Percentiles rank a stretch among this genome's conserved stretches.
Evolutionary conservation across 108 stramenopile genomes (phyloP).

Genomic region (Pinguiococcus pyrenoidosus): DNA sequence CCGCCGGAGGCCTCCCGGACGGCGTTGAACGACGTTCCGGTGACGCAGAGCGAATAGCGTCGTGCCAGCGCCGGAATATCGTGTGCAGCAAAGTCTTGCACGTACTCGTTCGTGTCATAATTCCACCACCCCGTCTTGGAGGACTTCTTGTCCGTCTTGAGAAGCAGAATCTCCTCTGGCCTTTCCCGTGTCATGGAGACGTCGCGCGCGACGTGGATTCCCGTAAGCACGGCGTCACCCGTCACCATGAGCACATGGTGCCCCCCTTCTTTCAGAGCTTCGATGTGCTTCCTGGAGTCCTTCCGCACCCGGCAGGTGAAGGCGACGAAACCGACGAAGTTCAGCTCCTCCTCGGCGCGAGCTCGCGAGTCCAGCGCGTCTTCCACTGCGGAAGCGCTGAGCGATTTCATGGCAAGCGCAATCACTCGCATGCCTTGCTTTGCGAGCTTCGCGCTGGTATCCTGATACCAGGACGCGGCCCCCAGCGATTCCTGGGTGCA

Average conservation of each 20-base stretch:
- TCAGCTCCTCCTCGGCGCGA: constrained; percentile 56
- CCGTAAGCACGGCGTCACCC: constrained; percentile 84
- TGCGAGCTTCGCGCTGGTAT: constrained; percentile 24
- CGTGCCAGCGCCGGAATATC: not conserved
- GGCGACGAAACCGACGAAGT: constrained; percentile 84
- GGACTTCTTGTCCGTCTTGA: too few species aligned
- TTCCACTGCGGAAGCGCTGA: too few species aligned
- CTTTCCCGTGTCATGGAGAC: constrained; percentile 53
- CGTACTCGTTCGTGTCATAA: too few species aligned
- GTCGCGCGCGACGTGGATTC: constrained; percentile 85
- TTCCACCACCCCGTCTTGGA: not conserved
- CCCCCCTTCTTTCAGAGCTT: constrained; percentile 65
- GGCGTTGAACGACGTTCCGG: constrained; percentile 5
- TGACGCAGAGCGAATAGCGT: constrained; percentile 5
- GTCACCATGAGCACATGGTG: constrained; percentile 85
- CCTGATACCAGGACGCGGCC: constrained; percentile 24
- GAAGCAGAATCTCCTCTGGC: not conserved
- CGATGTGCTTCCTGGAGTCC: constrained; percentile 65
- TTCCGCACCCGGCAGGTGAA: constrained; percentile 80
- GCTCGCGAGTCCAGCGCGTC: too few species aligned
- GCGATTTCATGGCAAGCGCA: constrained; percentile 69
- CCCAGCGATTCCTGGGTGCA: constrained; percentile 24
- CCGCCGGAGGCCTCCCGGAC: not conserved
- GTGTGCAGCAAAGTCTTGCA: too few species aligned
- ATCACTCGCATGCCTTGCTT: constrained; percentile 80